phyloP scores from a whole-genome alignment of 768 basidiomycete genomes.

The Russula abietina region DNA sequence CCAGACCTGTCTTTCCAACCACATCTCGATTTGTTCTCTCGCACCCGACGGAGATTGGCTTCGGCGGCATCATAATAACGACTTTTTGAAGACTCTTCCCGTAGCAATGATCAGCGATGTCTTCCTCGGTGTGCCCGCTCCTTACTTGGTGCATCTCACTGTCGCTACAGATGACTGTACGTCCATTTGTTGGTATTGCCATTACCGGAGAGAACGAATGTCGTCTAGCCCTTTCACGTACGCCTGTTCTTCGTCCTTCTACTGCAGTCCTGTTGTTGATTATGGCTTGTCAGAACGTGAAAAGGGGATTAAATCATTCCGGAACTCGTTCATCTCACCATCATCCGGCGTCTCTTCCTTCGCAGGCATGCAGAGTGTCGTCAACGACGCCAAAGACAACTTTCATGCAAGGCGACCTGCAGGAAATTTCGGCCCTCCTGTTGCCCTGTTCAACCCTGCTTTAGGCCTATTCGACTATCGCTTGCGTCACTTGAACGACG shows the following conservation, averaged over 20 bases:
- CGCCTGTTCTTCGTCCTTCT: not conserved
- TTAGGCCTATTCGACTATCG: not conserved
- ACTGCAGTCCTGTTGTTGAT: not conserved
- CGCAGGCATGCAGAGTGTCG: not conserved
- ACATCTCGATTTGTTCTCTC: not conserved
- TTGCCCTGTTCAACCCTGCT: not conserved
- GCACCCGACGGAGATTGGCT: not conserved
- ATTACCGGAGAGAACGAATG: not conserved
- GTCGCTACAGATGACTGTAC: not conserved
- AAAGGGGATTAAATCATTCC: not conserved
- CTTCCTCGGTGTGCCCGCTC: not conserved
- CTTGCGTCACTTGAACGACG: not conserved
- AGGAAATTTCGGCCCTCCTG: not conserved
- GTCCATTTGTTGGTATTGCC: not conserved
- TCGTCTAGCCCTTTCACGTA: not conserved
- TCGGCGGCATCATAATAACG: not conserved
- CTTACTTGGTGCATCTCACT: not conserved
- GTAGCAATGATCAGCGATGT: not conserved
- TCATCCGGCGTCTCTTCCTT: not conserved
- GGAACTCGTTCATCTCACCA: not conserved
- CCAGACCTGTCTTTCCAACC: not conserved
- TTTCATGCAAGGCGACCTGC: not conserved
- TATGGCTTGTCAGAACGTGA: not conserved
- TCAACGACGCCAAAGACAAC: fast-evolving
- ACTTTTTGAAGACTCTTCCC: too few species aligned